phyloP scores from a whole-genome alignment of 1,139 yeast species.

The Waltiozyma solani region DNA sequence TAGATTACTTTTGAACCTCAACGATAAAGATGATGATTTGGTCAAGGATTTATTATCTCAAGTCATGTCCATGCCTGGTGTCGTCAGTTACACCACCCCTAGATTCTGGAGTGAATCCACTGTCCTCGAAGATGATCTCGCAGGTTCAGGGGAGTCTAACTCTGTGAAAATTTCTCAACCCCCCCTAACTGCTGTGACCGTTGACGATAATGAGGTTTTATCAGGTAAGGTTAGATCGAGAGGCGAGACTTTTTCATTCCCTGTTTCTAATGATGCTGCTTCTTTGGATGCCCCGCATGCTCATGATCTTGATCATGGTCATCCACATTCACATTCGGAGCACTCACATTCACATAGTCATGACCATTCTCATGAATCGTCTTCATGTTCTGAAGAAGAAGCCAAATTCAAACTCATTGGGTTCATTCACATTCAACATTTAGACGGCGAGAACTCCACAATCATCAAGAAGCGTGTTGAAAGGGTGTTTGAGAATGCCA shows the following conservation, averaged over 20 bases:
- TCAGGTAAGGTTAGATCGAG: background rate
- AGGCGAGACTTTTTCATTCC: background rate
- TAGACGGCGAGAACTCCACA: constrained; percentile 56
- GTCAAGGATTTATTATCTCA: constrained; percentile 60
- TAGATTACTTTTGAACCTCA: constrained; percentile 55
- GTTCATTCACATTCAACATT: constrained; percentile 59
- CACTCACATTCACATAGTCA: constrained; percentile 22
- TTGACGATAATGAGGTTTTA: background rate
- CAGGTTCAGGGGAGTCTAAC: background rate
- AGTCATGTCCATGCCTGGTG: constrained; percentile 63
- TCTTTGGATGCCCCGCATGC: background rate
- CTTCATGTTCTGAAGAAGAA: constrained; percentile 5
- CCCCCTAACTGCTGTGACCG: too few species aligned
- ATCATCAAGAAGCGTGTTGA: constrained; percentile 56
- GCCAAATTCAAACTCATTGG: constrained; percentile 31
- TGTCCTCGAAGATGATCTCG: background rate
- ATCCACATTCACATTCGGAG: constrained; percentile 13
- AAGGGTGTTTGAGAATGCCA: constrained; percentile 27
- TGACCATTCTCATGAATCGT: constrained; percentile 6
- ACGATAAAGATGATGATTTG: constrained; percentile 44
- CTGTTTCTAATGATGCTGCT: background rate
- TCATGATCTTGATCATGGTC: constrained; percentile 26
- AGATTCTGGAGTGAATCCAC: constrained; percentile 53
- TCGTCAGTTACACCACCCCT: constrained; percentile 78
- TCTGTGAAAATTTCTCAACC: background rate